Evolutionary conservation across 1,284 basidiomycete species (phyloP), one percentile per base, ranked within the genome.

Genomic region (Trichosporon asahii): DNA sequence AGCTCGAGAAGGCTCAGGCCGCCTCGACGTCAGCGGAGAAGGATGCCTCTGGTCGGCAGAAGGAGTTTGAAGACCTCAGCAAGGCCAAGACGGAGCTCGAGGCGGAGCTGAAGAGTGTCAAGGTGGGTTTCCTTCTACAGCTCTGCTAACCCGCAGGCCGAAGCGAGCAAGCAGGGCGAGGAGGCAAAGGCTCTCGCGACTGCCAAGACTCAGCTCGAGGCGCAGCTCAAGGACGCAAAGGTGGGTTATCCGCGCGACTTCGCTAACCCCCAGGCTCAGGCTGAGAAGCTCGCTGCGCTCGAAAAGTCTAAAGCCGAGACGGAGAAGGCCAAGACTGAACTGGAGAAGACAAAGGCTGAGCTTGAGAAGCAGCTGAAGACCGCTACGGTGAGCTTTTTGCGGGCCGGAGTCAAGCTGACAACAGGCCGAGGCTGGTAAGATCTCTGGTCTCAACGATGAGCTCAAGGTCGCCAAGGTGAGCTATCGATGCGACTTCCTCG

Each of bases 1-100:
- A 78, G 57, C 73, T 76, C 9, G 75, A 74, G 23, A 70, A 53
- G 44, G 66, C 67, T 11, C 78, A 82, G 66, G 80, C 78, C 31
- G 77, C 75, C n/a, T 69, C 57, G 6, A n/a, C 15, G 1, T 18
- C 29, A 8, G 57, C 29, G 9, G 18, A 31, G 57, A 61, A 61
- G 57, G 57, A 65, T 11, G 27, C 69, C 70, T 40, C 27, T 18
- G 57, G 29, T 27, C 31, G 57, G 18, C 27, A 64, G 15, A 27
- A 35, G 3, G 37, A 40, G 33, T 18, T 61, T 6, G 57, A 29
- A 14, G 57, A 29, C 15, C 27, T 61, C 7, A 27, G 21, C 18
- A 76, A 73, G 69, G 33, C 66, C 6, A 70, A 68, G 44, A 63
- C 31, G 29, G 76, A 76, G 60, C 68, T 77, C 65, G 76, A 77